Percentiles rank a stretch among this genome's conserved stretches.
Conservation (phyloP, 2,329 filamentous ascomycete species). For the Penicillium decumbens region DNA sequence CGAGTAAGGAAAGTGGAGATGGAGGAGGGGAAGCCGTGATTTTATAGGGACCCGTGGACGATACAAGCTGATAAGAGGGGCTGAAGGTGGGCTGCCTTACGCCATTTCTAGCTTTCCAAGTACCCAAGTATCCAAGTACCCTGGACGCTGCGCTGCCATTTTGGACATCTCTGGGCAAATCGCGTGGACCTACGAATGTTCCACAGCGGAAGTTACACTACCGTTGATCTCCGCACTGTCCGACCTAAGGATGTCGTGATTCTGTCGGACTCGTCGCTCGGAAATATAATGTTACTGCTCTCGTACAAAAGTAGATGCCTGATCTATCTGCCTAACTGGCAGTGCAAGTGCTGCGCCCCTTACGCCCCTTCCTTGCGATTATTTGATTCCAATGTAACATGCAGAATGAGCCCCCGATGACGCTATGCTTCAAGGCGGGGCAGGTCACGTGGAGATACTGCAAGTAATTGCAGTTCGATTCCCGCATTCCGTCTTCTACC, state of each 20-base stretch:
- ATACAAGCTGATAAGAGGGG: conserved; percentile 13
- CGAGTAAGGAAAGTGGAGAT: conserved; percentile 7
- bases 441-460: conserved; percentile 16
- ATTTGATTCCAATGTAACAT: conserved; percentile 7
- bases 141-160: not conserved
- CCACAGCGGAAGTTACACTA: conserved; percentile 4
- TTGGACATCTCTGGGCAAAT: not conserved
- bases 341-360: not conserved
- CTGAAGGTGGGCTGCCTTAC: conserved; percentile 9
- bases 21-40: conserved; percentile 8
- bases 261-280: not conserved
- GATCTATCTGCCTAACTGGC: not conserved
- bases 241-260: conserved; percentile 8
- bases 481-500: not conserved
- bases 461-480: conserved; percentile 1
- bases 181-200: not conserved
- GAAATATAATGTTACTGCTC: not conserved
- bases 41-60: conserved; percentile 4
- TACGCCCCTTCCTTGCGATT: not conserved
- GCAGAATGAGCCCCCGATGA: conserved; percentile 13
- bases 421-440: conserved; percentile 16
- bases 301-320: not conserved
- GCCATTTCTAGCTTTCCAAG: conserved; percentile 11
- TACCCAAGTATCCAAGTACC: not conserved
- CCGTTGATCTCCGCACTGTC: conserved; percentile 2